Evolutionary conservation across 2,329 filamentous ascomycete genomes (phyloP).

Genomic region (Chrysoporthe deuterocubensis): DNA sequence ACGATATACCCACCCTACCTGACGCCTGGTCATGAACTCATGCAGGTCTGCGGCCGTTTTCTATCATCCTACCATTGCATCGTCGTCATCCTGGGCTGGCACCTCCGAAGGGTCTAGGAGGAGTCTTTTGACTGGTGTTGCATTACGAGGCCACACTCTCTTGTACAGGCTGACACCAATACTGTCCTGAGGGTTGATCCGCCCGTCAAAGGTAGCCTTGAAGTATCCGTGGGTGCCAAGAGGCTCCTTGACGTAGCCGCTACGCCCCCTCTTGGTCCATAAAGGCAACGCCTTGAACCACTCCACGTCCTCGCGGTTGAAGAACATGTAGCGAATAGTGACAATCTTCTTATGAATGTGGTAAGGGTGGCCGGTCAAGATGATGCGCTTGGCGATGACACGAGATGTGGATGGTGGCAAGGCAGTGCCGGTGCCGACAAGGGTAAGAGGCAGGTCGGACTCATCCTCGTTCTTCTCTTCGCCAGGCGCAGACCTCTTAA

Average conservation of each 20-base stretch:
- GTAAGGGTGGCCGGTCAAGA: slow-evolving; percentile 94
- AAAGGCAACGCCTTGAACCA: slow-evolving; percentile 98
- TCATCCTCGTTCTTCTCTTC: slow-evolving; percentile 49
- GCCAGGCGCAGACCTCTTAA: slow-evolving; percentile 62
- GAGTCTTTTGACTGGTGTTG: slow-evolving; percentile 51
- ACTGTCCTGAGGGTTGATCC: slow-evolving; percentile 93
- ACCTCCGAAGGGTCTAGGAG: slow-evolving; percentile 42
- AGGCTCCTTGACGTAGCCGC: slow-evolving; percentile 90
- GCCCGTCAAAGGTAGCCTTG: slow-evolving; percentile 96
- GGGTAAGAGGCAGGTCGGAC: slow-evolving; percentile 59
- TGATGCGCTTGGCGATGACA: slow-evolving; percentile 90
- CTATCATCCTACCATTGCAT: slow-evolving; percentile 45
- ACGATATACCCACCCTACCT: slow-evolving; percentile 7
- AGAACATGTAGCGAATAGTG: slow-evolving; percentile 99
- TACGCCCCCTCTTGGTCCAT: slow-evolving; percentile 89
- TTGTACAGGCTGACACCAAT: slow-evolving; percentile 91
- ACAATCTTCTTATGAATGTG: slow-evolving; percentile 99
- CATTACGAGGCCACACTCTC: slow-evolving; percentile 77
- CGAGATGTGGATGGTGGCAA: slow-evolving; percentile 76
- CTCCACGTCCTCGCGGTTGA: slow-evolving; percentile 90
- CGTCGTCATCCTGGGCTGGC: slow-evolving; percentile 28
- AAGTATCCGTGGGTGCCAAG: slow-evolving; percentile 99
- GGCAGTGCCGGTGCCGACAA: slow-evolving; percentile 86
- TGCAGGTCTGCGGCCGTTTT: slow-evolving; percentile 31
- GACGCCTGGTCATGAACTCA: slow-evolving; percentile 27